phyloP scores from a whole-genome alignment of 2,329 filamentous ascomycete genomes.

The Calonectria pseudoturangicola region DNA sequence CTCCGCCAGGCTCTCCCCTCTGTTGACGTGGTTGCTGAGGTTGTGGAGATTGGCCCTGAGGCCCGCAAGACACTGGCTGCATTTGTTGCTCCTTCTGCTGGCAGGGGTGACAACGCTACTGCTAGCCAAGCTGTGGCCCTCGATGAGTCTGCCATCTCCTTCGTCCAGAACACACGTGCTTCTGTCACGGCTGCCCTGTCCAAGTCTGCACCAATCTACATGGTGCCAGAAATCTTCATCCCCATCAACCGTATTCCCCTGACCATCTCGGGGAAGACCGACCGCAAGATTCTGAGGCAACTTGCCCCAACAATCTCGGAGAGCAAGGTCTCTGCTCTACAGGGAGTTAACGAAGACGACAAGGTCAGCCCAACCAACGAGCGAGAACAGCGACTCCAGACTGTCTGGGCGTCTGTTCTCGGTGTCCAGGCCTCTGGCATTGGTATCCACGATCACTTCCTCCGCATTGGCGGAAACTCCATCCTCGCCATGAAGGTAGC shows the following conservation, averaged over 20 bases:
- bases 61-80: conserved; percentile 17
- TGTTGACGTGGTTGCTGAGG: conserved; percentile 30
- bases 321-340: conserved; percentile 15
- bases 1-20: conserved; percentile 33
- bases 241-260: conserved; percentile 40
- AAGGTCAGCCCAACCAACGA: conserved; percentile 18
- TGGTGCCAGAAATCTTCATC: conserved; percentile 44
- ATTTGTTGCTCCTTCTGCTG: conserved; percentile 7
- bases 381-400: conserved; percentile 29
- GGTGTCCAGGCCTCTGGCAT: conserved; percentile 33
- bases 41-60: conserved; percentile 22
- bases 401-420: conserved; percentile 38
- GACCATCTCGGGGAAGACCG: conserved; percentile 47
- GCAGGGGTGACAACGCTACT: not conserved
- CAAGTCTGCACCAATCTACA: conserved; percentile 34
- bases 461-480: conserved; percentile 38
- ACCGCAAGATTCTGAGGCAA: conserved; percentile 42
- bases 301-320: conserved; percentile 31
- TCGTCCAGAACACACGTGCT: conserved; percentile 13
- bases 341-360: conserved; percentile 13
- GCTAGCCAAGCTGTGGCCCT: not conserved
- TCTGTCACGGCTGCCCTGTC: conserved; percentile 27
- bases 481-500: conserved; percentile 59
- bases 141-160: not conserved
- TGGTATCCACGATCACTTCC: conserved; percentile 36